A percentile compares a stretch with the other conserved stretches of the same genome.
phyloP scores from a whole-genome alignment of 2,329 filamentous ascomycete genomes.

The Pyricularia pennisetigena region DNA sequence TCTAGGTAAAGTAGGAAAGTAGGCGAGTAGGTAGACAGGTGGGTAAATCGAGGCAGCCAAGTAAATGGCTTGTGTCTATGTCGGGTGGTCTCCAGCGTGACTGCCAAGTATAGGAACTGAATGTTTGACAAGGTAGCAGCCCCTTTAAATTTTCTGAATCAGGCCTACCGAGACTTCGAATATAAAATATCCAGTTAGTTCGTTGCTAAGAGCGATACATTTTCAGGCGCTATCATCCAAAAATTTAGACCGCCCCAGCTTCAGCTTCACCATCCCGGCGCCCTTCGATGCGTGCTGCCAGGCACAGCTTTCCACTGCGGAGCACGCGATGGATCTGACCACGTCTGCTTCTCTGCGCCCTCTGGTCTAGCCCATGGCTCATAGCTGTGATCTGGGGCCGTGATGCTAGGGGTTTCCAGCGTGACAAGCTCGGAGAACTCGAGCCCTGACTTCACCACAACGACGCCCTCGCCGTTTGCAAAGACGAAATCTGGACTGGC shows the following conservation, averaged over 20 bases:
- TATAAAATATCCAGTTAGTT: background rate
- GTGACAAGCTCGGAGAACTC: background rate
- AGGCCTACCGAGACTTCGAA: too few relatives aligned
- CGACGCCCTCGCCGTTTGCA: background rate
- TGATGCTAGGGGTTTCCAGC: background rate
- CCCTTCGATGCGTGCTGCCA: background rate
- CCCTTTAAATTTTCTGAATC: background rate
- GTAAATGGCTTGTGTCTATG: too few relatives aligned
- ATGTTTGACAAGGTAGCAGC: too few relatives aligned
- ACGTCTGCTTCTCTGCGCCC: background rate
- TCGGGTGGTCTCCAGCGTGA: too few relatives aligned
- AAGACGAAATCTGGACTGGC: conserved; percentile 2
- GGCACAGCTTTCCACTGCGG: background rate
- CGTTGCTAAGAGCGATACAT: too few relatives aligned
- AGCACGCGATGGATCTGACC: background rate
- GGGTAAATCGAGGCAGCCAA: too few relatives aligned
- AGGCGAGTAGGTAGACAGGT: too few relatives aligned
- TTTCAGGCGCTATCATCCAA: too few relatives aligned
- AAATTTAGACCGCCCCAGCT: too few relatives aligned
- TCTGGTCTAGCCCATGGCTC: background rate
- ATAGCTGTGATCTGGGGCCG: background rate
- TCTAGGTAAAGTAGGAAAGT: too few relatives aligned
- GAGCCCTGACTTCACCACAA: background rate
- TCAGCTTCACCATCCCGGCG: background rate
- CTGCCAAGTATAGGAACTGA: too few relatives aligned